These are phyloP conservation scores for Aspergillus tanneri DNA, from an alignment of 2,329 filamentous ascomycete species.

Conservation along the genomic window DNA sequence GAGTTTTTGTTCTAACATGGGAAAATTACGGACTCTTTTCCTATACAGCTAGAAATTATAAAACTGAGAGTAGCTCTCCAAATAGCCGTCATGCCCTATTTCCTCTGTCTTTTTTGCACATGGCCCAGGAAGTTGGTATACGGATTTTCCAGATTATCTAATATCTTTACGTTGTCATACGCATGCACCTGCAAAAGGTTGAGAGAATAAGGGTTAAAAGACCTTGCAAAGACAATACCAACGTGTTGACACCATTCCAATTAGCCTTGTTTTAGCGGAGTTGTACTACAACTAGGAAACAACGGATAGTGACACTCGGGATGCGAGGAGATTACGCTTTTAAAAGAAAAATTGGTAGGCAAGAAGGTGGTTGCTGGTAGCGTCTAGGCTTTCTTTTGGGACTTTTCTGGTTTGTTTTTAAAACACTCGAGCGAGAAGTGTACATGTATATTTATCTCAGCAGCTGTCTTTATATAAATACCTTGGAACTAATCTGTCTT, in stretches of 20 bases:
- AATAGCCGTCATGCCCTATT: not conserved
- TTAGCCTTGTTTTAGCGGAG: not conserved
- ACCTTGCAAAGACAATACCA: not conserved
- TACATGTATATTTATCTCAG: not conserved
- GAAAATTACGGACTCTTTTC: not conserved
- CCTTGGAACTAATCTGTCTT: not conserved
- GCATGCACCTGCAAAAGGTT: conserved; percentile 1
- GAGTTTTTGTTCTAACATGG: not conserved
- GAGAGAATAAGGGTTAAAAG: not conserved
- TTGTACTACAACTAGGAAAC: conserved; percentile 1
- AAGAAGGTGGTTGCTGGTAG: not conserved
- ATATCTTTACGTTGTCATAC: conserved; percentile 1
- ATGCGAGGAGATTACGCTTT: not conserved
- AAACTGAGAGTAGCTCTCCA: not conserved
- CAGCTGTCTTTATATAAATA: not conserved
- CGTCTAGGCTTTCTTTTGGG: not conserved
- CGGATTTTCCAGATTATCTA: not conserved
- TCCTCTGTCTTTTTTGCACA: not conserved
- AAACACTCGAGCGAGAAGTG: not conserved
- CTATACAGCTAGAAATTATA: not conserved
- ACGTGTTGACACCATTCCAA: not conserved
- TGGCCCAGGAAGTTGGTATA: conserved; percentile 1
- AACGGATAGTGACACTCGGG: not conserved
- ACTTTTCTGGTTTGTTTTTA: not conserved
- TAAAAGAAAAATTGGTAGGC: not conserved